A percentile compares a stretch with the other conserved stretches of the same genome.
Conservation (phyloP, 768 basidiomycete genomes). For the Amanita jacksonii region DNA sequence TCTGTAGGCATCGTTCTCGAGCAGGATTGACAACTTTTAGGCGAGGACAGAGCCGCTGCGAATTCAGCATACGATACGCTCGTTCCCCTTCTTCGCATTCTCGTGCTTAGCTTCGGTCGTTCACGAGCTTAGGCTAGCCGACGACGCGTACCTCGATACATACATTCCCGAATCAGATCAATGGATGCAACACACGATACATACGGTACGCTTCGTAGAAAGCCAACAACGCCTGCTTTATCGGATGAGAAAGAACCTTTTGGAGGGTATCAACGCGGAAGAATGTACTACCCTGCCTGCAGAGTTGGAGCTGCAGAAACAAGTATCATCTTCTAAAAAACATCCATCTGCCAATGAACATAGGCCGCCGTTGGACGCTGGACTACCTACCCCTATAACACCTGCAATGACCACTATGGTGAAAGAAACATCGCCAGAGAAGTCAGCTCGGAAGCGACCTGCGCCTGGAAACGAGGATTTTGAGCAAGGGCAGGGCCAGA, state of each 20-base stretch:
- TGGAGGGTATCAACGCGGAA: constrained; percentile 45
- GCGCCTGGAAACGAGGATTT: constrained; percentile 11
- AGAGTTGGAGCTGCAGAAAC: constrained; percentile 40
- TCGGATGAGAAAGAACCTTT: constrained; percentile 46
- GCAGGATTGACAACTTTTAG: constrained; percentile 18
- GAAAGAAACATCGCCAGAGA: constrained; percentile 16
- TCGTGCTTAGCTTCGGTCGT: constrained; percentile 42
- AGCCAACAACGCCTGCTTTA: constrained; percentile 56
- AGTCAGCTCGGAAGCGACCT: constrained; percentile 17
- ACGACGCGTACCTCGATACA: constrained; percentile 49
- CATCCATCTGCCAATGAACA: constrained; percentile 8
- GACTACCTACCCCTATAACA: constrained; percentile 9
- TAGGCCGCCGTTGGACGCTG: constrained; percentile 8
- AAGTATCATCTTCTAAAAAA: constrained; percentile 11
- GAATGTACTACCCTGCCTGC: constrained; percentile 49
- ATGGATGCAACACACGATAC: constrained; percentile 62
- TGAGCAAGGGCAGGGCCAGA: background rate
- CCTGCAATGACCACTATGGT: constrained; percentile 10
- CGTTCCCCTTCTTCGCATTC: constrained; percentile 59
- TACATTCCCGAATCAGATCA: constrained; percentile 43
- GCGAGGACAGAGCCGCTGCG: constrained; percentile 46
- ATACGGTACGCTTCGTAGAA: constrained; percentile 48
- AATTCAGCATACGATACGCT: constrained; percentile 45
- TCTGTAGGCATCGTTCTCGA: background rate
- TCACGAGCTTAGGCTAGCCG: constrained; percentile 41